phyloP scores from a whole-genome alignment of 345 rosid species.

The Populus pruinosa region DNA sequence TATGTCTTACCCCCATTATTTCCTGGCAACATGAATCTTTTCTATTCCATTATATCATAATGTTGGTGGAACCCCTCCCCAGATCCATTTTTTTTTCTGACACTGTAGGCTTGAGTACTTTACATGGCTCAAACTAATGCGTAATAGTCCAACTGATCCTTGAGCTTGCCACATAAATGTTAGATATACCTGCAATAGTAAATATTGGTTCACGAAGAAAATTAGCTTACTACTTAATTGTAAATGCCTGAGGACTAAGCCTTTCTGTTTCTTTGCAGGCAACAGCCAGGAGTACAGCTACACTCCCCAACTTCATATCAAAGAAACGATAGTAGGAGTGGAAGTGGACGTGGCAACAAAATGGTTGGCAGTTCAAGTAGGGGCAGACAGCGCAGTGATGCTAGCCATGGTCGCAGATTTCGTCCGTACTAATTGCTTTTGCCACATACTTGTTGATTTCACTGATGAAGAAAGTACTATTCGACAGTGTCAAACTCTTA shows the following conservation, averaged over 20 bases:
- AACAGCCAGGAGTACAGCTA: conserved; percentile 75
- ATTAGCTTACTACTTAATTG: neutral
- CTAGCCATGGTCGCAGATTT: conserved; percentile 65
- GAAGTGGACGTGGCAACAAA: conserved; percentile 36
- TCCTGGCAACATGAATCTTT: neutral
- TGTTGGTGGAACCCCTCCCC: neutral
- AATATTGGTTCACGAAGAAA: neutral
- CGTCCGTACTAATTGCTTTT: conserved; percentile 52
- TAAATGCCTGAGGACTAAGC: neutral
- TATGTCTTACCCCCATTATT: neutral
- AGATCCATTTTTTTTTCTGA: neutral
- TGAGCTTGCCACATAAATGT: neutral
- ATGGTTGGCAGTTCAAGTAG: conserved; percentile 48
- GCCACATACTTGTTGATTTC: neutral
- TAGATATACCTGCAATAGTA: neutral
- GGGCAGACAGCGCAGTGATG: conserved; percentile 53
- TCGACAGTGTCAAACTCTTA: neutral
- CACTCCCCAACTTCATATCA: conserved; percentile 48
- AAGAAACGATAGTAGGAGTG: conserved; percentile 38
- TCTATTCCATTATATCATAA: neutral
- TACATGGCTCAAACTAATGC: neutral
- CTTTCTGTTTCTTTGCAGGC: conserved; percentile 41
- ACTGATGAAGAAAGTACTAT: neutral
- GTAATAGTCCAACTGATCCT: neutral
- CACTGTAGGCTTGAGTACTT: neutral